phyloP scores from a whole-genome alignment of 2,329 filamentous ascomycete genomes.

The Aspergillus ustus region DNA sequence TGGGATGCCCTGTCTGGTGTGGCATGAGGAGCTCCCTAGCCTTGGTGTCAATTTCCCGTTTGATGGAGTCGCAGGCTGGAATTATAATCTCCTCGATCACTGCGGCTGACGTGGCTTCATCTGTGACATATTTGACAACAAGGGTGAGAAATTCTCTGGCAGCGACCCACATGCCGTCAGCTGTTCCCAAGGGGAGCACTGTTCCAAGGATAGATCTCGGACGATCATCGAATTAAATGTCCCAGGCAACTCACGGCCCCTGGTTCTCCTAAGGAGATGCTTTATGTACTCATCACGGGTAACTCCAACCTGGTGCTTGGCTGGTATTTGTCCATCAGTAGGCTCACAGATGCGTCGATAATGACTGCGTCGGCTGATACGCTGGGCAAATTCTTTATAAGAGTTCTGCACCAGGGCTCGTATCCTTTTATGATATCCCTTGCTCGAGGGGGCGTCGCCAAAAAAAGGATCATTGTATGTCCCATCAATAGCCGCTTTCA shows the following conservation, averaged over 20 bases:
- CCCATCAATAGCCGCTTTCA: slow-evolving; percentile 38
- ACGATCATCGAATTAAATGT: slow-evolving; percentile 65
- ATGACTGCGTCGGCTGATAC: slow-evolving; percentile 20
- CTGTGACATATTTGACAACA: background rate
- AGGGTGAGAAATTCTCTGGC: background rate
- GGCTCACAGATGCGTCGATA: slow-evolving; percentile 5
- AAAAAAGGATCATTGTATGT: slow-evolving; percentile 42
- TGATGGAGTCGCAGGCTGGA: slow-evolving; percentile 40
- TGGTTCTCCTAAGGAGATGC: slow-evolving; percentile 46
- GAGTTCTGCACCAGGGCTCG: slow-evolving; percentile 38
- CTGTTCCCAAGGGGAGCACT: slow-evolving; percentile 45
- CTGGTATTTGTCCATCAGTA: background rate
- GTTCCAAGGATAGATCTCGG: slow-evolving; percentile 63
- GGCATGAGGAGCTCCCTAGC: slow-evolving; percentile 48
- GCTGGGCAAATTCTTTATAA: slow-evolving; percentile 28
- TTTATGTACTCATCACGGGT: slow-evolving; percentile 45
- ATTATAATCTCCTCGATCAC: slow-evolving; percentile 41
- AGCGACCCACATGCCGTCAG: background rate
- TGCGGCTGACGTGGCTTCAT: slow-evolving; percentile 24
- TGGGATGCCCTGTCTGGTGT: slow-evolving; percentile 42
- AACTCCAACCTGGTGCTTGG: slow-evolving; percentile 16
- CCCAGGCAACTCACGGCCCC: slow-evolving; percentile 63
- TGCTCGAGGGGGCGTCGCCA: slow-evolving; percentile 21
- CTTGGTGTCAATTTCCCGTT: no score
- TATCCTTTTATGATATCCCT: slow-evolving; percentile 35